A percentile compares a stretch with the other conserved stretches of the same genome.
Evolutionary conservation across 495 filamentous ascomycete genomes (phyloP).

Genomic region (Chaetomidium leptoderma): DNA sequence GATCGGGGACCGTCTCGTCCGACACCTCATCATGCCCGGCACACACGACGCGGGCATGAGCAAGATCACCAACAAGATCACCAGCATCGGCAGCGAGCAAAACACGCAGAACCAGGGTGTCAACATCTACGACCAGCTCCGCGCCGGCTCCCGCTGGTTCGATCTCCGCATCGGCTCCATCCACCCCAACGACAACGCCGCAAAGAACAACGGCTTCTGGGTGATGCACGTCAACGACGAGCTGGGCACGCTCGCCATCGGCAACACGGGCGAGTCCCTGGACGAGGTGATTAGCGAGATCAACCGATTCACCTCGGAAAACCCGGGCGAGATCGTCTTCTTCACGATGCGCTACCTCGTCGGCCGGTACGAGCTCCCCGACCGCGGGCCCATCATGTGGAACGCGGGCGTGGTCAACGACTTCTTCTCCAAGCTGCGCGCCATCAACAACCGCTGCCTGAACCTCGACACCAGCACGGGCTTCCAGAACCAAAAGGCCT

Average conservation of each 20-base stretch:
- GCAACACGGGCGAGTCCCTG: slow-evolving; percentile 29
- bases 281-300: slow-evolving; percentile 30
- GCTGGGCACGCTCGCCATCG: slow-evolving; percentile 18
- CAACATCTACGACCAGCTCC: slow-evolving; percentile 31
- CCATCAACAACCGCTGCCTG: slow-evolving; percentile 23
- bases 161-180: slow-evolving; percentile 29
- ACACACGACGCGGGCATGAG: slow-evolving; percentile 35
- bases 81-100: slow-evolving; percentile 16
- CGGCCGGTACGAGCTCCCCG: slow-evolving; percentile 20
- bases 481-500: slow-evolving; percentile 21
- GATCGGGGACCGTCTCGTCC: slow-evolving; percentile 28
- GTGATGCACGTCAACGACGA: slow-evolving; percentile 23
- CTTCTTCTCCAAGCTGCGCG: slow-evolving; percentile 23
- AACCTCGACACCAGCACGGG: slow-evolving; percentile 20
- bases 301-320: slow-evolving; percentile 31
- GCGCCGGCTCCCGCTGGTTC: slow-evolving; percentile 29
- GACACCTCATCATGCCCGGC: slow-evolving; percentile 31
- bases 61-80: slow-evolving; percentile 21
- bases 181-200: slow-evolving; percentile 13
- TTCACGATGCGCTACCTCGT: slow-evolving; percentile 29
- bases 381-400: slow-evolving; percentile 25
- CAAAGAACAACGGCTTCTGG: slow-evolving; percentile 20
- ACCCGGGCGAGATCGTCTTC: slow-evolving; percentile 35
- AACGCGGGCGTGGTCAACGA: slow-evolving; percentile 6
- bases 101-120: slow-evolving; percentile 32